These are phyloP conservation scores for Betula pendula DNA, from an alignment of 306 rosid genomes.

Conservation along the genomic window DNA sequence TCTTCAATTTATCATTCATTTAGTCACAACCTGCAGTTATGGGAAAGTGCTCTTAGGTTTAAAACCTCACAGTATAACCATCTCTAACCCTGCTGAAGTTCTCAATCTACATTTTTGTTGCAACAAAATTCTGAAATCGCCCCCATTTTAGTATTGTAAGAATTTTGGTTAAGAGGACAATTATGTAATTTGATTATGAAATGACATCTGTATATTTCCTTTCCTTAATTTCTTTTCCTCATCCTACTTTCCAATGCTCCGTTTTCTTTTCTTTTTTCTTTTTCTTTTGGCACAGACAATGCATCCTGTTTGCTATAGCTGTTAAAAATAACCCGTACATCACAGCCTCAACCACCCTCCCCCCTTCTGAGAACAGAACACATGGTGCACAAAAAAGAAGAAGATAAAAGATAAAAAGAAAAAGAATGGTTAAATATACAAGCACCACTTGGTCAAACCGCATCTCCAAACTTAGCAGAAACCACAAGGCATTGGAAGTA, in stretches of 20 bases:
- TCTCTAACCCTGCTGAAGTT: not conserved
- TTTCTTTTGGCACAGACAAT: too few relatives aligned
- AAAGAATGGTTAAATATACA: not conserved
- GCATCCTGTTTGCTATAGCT: not conserved
- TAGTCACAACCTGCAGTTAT: not conserved
- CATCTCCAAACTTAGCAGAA: not conserved
- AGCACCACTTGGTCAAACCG: not conserved
- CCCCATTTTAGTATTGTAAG: not conserved
- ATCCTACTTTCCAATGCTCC: not conserved
- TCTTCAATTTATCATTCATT: not conserved
- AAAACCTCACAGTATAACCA: not conserved
- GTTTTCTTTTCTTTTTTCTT: too few relatives aligned
- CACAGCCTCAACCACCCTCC: not conserved
- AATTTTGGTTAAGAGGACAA: not conserved
- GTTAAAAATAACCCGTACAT: not conserved
- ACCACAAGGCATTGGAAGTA: not conserved
- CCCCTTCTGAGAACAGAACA: not conserved
- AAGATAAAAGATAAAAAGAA: not conserved
- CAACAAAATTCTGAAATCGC: not conserved
- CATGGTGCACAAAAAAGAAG: not conserved
- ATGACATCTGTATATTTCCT: not conserved
- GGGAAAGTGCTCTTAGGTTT: not conserved
- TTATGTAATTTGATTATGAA: not conserved
- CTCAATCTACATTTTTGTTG: not conserved
- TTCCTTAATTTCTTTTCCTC: not conserved